phyloP scores from a whole-genome alignment of 768 basidiomycete genomes.

The Boletus patriciae region DNA sequence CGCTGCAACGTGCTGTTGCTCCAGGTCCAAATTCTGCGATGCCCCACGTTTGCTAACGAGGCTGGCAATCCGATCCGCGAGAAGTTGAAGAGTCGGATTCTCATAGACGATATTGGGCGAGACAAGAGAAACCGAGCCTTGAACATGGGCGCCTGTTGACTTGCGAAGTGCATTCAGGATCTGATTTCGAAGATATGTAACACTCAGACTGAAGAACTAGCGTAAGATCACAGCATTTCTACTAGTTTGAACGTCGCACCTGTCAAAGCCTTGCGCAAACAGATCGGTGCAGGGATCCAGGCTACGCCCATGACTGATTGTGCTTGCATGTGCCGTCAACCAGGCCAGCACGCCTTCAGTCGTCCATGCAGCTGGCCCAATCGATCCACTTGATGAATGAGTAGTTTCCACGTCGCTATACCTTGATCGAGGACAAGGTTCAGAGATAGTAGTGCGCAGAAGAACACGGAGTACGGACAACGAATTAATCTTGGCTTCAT shows the following conservation, averaged over 20 bases:
- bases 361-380: background rate
- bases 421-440: background rate
- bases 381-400: background rate
- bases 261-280: background rate
- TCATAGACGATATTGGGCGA: constrained; percentile 34
- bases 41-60: background rate
- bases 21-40: background rate
- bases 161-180: constrained; percentile 18
- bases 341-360: background rate
- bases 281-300: background rate
- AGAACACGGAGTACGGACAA: background rate
- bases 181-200: constrained; percentile 17
- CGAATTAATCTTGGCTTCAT: background rate
- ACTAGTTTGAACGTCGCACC: background rate
- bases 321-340: background rate
- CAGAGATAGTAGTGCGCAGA: background rate
- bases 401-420: background rate
- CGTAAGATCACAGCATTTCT: background rate
- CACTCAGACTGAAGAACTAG: constrained; percentile 19
- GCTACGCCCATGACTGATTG: background rate
- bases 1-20: constrained; percentile 1
- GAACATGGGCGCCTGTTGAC: constrained; percentile 18
- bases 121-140: constrained; percentile 21
- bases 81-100: constrained; percentile 36
- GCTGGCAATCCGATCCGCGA: constrained; percentile 5